Evolutionary conservation across 1,139 yeast genomes (phyloP).

Genomic region (Magnusiomyces magnusii): DNA sequence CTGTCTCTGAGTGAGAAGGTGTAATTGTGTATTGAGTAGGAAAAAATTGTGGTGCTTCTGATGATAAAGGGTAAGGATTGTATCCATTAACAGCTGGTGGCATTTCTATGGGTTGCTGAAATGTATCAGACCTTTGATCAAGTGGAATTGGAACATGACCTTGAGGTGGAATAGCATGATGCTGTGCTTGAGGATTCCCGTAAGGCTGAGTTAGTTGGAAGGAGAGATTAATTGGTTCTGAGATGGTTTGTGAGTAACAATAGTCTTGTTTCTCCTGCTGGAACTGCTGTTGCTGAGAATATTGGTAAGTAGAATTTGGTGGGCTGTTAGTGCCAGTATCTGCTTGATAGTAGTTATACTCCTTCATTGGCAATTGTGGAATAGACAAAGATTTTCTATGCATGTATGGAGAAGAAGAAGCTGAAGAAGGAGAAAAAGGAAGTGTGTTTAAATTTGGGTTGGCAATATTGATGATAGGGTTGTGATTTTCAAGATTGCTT

Average conservation of each 20-base stretch:
- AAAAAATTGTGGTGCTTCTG: background rate
- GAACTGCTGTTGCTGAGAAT: constrained; percentile 7
- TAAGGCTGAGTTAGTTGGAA: background rate
- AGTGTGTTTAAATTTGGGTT: background rate
- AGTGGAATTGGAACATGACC: background rate
- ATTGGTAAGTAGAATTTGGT: constrained; percentile 4
- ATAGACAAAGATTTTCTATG: background rate
- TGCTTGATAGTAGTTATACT: background rate
- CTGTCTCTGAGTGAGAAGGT: background rate
- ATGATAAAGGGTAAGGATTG: background rate
- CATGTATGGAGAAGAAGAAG: background rate
- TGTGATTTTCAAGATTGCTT: background rate
- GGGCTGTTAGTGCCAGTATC: background rate
- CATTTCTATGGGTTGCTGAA: background rate
- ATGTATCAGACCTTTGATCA: background rate
- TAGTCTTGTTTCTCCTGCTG: constrained; percentile 6
- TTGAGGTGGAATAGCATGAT: background rate
- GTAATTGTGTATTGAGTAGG: background rate
- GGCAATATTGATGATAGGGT: background rate
- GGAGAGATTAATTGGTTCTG: background rate
- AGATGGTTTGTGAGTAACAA: background rate
- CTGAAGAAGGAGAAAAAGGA: background rate
- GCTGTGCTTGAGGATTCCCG: background rate
- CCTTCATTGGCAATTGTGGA: background rate
- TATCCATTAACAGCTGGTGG: background rate